These are phyloP conservation scores for Penicillium sp. DNA, from an alignment of 2,329 filamentous ascomycete species.

Conservation along the genomic window DNA sequence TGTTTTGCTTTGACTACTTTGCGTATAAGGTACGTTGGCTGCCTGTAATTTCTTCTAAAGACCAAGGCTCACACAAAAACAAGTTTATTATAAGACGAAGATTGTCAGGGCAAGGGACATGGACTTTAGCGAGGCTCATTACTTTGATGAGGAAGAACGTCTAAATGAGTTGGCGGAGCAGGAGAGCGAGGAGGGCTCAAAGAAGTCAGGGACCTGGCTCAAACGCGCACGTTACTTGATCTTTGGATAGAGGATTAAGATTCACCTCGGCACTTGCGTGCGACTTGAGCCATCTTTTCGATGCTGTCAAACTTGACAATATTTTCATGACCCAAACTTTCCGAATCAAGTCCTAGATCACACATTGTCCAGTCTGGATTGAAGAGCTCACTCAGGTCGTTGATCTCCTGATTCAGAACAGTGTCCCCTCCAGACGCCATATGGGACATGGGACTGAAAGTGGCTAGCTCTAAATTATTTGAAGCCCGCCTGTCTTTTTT, in stretches of 20 bases:
- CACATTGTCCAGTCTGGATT: constrained; percentile 20
- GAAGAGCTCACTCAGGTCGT: constrained; percentile 18
- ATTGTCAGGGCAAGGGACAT: constrained; percentile 32
- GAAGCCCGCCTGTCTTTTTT: constrained; percentile 21
- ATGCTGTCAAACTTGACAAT: neutral
- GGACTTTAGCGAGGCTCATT: constrained; percentile 33
- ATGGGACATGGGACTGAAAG: constrained; percentile 25
- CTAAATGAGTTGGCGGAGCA: constrained; percentile 21
- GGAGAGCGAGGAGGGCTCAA: constrained; percentile 5
- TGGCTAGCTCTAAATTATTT: constrained; percentile 20
- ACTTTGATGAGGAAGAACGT: constrained; percentile 35
- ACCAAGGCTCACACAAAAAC: neutral
- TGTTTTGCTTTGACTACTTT: constrained; percentile 41
- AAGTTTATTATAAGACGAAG: constrained; percentile 33
- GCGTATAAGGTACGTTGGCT: constrained; percentile 30
- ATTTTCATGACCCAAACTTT: neutral
- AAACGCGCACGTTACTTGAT: constrained; percentile 27
- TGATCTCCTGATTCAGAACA: constrained; percentile 12
- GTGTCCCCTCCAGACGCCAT: constrained; percentile 14
- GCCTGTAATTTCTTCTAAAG: neutral
- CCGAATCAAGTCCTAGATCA: constrained; percentile 17
- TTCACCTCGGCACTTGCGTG: neutral
- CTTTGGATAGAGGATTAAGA: constrained; percentile 18
- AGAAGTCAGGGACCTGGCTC: constrained; percentile 16
- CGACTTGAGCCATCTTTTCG: no score